phyloP scores from a whole-genome alignment of 495 filamentous ascomycete species.

The Penicillium diatomitis region DNA sequence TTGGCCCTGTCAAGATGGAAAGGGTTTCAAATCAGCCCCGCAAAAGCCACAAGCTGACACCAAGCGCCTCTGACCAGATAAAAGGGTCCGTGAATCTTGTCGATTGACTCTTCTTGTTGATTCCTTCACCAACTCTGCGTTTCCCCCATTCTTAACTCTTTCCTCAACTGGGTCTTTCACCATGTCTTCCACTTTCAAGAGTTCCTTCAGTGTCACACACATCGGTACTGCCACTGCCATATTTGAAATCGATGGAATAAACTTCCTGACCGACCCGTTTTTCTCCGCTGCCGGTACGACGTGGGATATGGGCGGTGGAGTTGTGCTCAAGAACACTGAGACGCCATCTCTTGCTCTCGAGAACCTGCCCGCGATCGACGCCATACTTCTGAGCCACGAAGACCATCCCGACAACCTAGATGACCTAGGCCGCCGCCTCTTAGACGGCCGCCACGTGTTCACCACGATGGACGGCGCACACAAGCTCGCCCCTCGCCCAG shows the following conservation, averaged over 20 bases:
- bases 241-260: constrained; percentile 36
- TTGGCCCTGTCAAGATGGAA: no score
- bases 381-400: constrained; percentile 45
- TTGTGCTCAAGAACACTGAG: constrained; percentile 22
- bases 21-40: no score
- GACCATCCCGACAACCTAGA: constrained; percentile 49
- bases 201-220: constrained; percentile 20
- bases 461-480: constrained; percentile 41
- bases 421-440: constrained; percentile 26
- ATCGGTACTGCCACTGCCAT: constrained; percentile 46
- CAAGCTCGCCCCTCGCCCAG: constrained; percentile 33
- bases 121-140: no score
- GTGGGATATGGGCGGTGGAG: constrained; percentile 20
- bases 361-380: constrained; percentile 40
- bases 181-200: not conserved
- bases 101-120: no score
- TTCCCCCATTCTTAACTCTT: no score
- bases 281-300: constrained; percentile 37
- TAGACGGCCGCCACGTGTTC: constrained; percentile 41
- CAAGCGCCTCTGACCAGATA: no score
- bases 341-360: constrained; percentile 27
- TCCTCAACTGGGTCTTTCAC: not conserved
- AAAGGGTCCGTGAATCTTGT: no score
- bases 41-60: no score
- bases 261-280: constrained; percentile 45